Conservation (phyloP, 345 rosid species). For the Lagerstroemia speciosa region DNA sequence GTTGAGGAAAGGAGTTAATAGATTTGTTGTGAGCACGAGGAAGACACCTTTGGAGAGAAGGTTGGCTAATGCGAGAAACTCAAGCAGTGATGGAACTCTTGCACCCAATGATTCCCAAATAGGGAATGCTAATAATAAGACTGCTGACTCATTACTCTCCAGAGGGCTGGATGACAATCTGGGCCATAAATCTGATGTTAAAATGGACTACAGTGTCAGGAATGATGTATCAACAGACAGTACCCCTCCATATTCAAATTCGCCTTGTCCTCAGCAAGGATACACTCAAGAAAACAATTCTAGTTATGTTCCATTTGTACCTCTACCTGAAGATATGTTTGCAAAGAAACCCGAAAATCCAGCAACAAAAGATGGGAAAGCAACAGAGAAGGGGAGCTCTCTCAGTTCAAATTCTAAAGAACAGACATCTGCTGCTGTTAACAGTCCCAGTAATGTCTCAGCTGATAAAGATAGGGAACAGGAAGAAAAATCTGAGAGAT, state of each 20-base stretch:
- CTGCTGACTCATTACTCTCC: constrained; percentile 3
- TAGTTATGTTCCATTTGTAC: constrained; percentile 60
- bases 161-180: background rate
- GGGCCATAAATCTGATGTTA: constrained; percentile 5
- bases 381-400: constrained; percentile 11
- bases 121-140: constrained; percentile 12
- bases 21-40: constrained; percentile 83
- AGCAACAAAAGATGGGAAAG: constrained; percentile 19
- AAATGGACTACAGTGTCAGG: background rate
- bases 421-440: constrained; percentile 10
- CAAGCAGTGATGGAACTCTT: constrained; percentile 10
- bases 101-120: constrained; percentile 12
- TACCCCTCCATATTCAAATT: constrained; percentile 2
- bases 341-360: constrained; percentile 41
- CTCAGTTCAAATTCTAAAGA: constrained; percentile 16
- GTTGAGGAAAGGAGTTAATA: constrained; percentile 85
- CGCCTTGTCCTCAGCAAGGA: constrained; percentile 22
- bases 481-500: constrained; percentile 49
- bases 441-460: background rate
- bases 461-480: constrained; percentile 23
- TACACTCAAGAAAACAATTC: constrained; percentile 29
- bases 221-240: background rate
- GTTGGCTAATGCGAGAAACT: constrained; percentile 34
- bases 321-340: constrained; percentile 70
- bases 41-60: constrained; percentile 87